Percentiles rank a stretch among this genome's conserved stretches.
phyloP scores from a whole-genome alignment of 23 red algal genomes.

The Gracilaria vermiculophylla region DNA sequence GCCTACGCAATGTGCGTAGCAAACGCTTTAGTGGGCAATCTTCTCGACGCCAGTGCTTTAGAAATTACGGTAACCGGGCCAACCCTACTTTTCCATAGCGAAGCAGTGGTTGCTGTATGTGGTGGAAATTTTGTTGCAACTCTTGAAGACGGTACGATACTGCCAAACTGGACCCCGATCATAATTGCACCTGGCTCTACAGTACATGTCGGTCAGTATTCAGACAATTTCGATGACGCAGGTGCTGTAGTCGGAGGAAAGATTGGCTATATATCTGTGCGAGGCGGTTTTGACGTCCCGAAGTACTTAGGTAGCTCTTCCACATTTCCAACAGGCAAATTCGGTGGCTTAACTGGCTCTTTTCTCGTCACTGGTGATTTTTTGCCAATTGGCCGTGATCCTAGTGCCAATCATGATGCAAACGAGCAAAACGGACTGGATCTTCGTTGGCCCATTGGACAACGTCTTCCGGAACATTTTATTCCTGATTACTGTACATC shows the following conservation, averaged over 20 bases:
- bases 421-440: slow-evolving; percentile 23
- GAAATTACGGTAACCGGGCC: slow-evolving; percentile 75
- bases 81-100: slow-evolving; percentile 48
- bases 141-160: slow-evolving; percentile 20
- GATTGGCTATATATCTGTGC: slow-evolving; percentile 58
- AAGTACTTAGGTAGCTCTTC: slow-evolving; percentile 65
- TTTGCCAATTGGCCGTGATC: slow-evolving; percentile 20
- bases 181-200: slow-evolving; percentile 16
- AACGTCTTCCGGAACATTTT: slow-evolving; percentile 14
- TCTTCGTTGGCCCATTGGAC: slow-evolving; percentile 50
- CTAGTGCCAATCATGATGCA: background rate
- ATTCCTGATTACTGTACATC: slow-evolving; percentile 18
- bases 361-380: slow-evolving; percentile 69
- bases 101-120: slow-evolving; percentile 39
- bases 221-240: background rate
- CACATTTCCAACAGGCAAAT: slow-evolving; percentile 69
- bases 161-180: slow-evolving; percentile 71
- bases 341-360: slow-evolving; percentile 61
- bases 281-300: slow-evolving; percentile 66
- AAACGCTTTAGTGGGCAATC: slow-evolving; percentile 62
- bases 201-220: background rate
- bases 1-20: slow-evolving; percentile 71
- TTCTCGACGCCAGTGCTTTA: slow-evolving; percentile 7
- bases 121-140: slow-evolving; percentile 32
- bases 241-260: slow-evolving; percentile 29